Percentiles rank a stretch among this genome's conserved stretches.
These are phyloP conservation scores for Serendipita indica DNA, from an alignment of 768 basidiomycete species.

Conservation along the genomic window DNA sequence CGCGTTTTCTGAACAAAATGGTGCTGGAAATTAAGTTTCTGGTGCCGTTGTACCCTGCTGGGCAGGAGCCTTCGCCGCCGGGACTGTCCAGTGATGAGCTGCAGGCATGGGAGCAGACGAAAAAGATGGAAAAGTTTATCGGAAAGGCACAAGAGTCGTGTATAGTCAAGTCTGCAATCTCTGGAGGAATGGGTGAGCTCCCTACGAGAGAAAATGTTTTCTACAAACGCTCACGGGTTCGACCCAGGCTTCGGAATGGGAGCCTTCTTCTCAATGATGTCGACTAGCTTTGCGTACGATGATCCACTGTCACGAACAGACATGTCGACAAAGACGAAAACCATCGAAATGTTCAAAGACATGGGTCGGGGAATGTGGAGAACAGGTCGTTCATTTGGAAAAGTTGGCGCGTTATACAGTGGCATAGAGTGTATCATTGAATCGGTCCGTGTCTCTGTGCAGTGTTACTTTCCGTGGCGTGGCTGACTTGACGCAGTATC, in stretches of 20 bases:
- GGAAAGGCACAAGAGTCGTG: conserved; percentile 70
- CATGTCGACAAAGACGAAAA: conserved; percentile 54
- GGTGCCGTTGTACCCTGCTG: conserved; percentile 68
- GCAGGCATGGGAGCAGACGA: conserved; percentile 43
- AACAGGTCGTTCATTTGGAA: conserved; percentile 82
- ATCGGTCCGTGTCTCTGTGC: conserved; percentile 42
- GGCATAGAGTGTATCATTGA: conserved; percentile 93
- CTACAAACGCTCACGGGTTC: conserved; percentile 1
- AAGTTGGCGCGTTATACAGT: conserved; percentile 88
- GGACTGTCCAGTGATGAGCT: conserved; percentile 74
- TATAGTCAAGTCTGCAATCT: conserved; percentile 62
- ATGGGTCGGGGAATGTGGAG: conserved; percentile 90
- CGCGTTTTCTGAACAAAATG: not conserved
- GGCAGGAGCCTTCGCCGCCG: conserved; percentile 75
- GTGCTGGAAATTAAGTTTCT: conserved; percentile 18
- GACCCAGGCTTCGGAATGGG: conserved; percentile 73
- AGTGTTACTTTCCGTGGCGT: not conserved
- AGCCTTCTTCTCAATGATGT: conserved; percentile 94
- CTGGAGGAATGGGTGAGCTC: conserved; percentile 65
- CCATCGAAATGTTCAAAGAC: conserved; percentile 73
- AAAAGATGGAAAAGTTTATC: conserved; percentile 67
- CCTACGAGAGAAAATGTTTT: conserved; percentile 2
- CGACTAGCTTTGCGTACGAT: conserved; percentile 86
- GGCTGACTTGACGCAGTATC: too few relatives aligned
- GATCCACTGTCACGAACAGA: conserved; percentile 54